Conservation (phyloP, 495 filamentous ascomycete genomes). For the Neurospora tetrasperma region DNA sequence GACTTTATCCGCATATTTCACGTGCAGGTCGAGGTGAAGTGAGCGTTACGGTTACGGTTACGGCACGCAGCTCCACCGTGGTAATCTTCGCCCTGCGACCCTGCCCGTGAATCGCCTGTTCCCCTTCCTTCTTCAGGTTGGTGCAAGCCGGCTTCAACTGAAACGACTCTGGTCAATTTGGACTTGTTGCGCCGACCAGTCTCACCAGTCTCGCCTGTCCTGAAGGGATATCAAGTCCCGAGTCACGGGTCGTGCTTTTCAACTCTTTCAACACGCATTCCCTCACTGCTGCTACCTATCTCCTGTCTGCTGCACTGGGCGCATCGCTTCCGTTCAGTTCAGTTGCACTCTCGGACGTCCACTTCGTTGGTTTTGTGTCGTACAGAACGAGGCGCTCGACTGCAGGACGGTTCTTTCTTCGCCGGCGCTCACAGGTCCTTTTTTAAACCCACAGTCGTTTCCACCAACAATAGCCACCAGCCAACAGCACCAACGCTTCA, state of each 20-base stretch:
- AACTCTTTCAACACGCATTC: not conserved
- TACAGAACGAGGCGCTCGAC: not conserved
- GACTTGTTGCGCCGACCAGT: not conserved
- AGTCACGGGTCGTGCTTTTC: not conserved
- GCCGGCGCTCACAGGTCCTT: not conserved
- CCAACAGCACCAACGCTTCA: not conserved
- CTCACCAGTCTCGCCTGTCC: not conserved
- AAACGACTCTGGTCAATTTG: not conserved
- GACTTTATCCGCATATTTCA: not conserved
- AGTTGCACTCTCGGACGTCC: not conserved
- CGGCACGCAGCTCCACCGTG: not conserved
- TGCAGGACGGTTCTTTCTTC: not conserved
- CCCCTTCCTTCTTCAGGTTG: not conserved
- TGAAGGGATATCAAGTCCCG: not conserved
- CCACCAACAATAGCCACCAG: not conserved
- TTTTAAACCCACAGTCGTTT: conserved; percentile 1
- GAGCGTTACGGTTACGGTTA: not conserved
- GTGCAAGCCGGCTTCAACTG: not conserved
- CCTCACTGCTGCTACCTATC: not conserved
- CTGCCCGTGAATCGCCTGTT: not conserved
- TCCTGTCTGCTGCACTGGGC: not conserved
- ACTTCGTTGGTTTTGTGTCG: not conserved
- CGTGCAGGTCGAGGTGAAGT: not conserved
- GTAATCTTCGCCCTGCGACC: not conserved
- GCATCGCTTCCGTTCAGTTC: not conserved